These are phyloP conservation scores for Phytophthora fragariae DNA, from an alignment of 352 stramenopile genomes.

Conservation along the genomic window DNA sequence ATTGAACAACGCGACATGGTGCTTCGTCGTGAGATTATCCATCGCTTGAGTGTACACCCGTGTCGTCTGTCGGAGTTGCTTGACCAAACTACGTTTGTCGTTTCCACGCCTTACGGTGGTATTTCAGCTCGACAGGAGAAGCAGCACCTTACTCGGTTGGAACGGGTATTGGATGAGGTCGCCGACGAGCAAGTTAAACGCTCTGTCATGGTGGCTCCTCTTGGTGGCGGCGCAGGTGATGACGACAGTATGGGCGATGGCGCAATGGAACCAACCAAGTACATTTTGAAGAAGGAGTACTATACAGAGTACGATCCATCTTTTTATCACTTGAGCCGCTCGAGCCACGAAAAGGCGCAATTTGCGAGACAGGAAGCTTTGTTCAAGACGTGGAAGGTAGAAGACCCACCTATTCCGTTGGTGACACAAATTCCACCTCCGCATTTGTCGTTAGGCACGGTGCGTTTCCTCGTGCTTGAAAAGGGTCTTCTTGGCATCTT, in stretches of 20 bases:
- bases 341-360: slow-evolving; percentile 82
- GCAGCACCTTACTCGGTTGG: slow-evolving; percentile 68
- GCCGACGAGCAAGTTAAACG: slow-evolving; percentile 73
- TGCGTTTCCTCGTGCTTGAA: slow-evolving; percentile 71
- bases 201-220: slow-evolving; percentile 42
- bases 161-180: slow-evolving; percentile 75
- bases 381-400: slow-evolving; percentile 82
- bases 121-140: slow-evolving; percentile 70
- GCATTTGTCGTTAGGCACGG: slow-evolving; percentile 57
- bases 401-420: slow-evolving; percentile 72
- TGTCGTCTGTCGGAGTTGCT: slow-evolving; percentile 78
- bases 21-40: slow-evolving; percentile 89
- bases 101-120: slow-evolving; percentile 71
- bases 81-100: slow-evolving; percentile 82
- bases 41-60: slow-evolving; percentile 80
- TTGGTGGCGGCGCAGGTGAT: slow-evolving; percentile 43
- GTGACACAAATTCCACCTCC: slow-evolving; percentile 63
- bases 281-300: slow-evolving; percentile 80
- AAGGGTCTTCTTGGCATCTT: slow-evolving; percentile 71
- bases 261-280: slow-evolving; percentile 79
- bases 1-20: slow-evolving; percentile 70
- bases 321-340: slow-evolving; percentile 82
- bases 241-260: slow-evolving; percentile 45
- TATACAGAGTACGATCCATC: slow-evolving; percentile 84
- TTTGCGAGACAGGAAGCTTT: slow-evolving; percentile 82